A percentile compares a stretch with the other conserved stretches of the same genome.
Conservation (phyloP, 108 stramenopile genomes). For the Fistulifera solaris region DNA sequence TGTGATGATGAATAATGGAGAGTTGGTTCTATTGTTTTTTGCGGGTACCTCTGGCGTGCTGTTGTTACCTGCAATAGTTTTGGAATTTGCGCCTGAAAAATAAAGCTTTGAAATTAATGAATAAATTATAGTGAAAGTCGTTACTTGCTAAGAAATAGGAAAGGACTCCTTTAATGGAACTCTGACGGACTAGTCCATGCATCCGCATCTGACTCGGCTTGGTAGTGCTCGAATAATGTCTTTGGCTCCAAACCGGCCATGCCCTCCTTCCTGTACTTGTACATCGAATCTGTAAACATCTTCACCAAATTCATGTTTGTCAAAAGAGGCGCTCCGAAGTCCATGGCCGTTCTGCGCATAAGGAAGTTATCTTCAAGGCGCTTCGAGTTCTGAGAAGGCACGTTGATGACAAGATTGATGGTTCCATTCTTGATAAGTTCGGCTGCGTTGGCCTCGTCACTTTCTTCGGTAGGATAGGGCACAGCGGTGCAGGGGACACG, state of each 20-base stretch:
- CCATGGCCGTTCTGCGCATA: slow-evolving; percentile 91
- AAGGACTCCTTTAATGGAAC: slow-evolving; percentile 44
- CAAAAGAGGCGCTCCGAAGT: slow-evolving; percentile 91
- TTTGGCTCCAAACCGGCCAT: slow-evolving; percentile 44
- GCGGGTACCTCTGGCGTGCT: too few relatives aligned
- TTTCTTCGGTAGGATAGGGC: slow-evolving; percentile 70
- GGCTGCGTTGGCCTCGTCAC: slow-evolving; percentile 48
- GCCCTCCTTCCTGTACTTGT: slow-evolving; percentile 46
- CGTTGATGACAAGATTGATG: slow-evolving; percentile 90
- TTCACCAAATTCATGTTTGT: slow-evolving; percentile 89
- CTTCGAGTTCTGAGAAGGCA: slow-evolving; percentile 82
- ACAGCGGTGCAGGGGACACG: slow-evolving; percentile 78
- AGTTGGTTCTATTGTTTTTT: too few relatives aligned
- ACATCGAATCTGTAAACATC: slow-evolving; percentile 70
- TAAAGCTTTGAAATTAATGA: background rate
- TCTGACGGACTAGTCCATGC: slow-evolving; percentile 16
- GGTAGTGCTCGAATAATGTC: slow-evolving; percentile 68
- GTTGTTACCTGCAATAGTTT: too few relatives aligned
- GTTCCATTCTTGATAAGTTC: slow-evolving; percentile 68
- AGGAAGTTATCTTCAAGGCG: slow-evolving; percentile 85
- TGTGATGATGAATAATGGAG: background rate
- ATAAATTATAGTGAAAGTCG: background rate
- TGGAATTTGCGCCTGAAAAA: background rate
- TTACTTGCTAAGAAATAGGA: background rate
- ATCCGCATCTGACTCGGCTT: slow-evolving; percentile 12